Conservation (phyloP, 305 asterid species). For the Withania somnifera region DNA sequence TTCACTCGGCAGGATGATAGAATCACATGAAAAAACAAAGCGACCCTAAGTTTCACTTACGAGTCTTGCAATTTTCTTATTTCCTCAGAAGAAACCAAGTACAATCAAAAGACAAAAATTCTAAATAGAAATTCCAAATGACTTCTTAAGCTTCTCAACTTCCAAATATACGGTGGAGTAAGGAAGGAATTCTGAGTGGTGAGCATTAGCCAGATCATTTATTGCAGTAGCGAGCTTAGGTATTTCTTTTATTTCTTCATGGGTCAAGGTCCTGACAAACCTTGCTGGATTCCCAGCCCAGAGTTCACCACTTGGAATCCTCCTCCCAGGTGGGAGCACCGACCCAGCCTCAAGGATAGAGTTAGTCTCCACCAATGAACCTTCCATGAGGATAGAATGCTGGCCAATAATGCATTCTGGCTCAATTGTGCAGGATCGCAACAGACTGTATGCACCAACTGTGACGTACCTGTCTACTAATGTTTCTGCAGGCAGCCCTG, state of each 20-base stretch:
- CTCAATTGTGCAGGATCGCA: conserved; percentile 85
- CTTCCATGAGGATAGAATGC: conserved; percentile 90
- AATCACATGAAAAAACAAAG: not conserved
- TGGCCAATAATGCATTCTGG: conserved; percentile 97
- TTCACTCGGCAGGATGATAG: not conserved
- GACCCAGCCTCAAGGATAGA: conserved; percentile 96
- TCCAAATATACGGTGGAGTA: conserved; percentile 88
- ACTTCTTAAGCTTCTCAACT: conserved; percentile 84
- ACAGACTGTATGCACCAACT: conserved; percentile 70
- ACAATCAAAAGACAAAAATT: not conserved
- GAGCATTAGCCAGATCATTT: conserved; percentile 62
- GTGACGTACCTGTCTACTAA: conserved; percentile 76
- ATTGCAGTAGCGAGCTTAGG: conserved; percentile 85
- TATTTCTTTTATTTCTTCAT: conserved; percentile 81
- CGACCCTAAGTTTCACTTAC: not conserved
- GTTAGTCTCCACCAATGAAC: conserved; percentile 86
- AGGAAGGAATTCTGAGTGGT: conserved; percentile 75
- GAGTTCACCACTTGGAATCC: conserved; percentile 74
- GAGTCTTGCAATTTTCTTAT: conserved; percentile 29
- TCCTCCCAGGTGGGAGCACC: conserved; percentile 85
- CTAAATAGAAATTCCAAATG: conserved; percentile 70
- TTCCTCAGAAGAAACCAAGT: conserved; percentile 9
- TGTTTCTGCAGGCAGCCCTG: conserved; percentile 92
- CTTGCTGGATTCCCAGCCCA: conserved; percentile 95
- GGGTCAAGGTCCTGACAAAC: conserved; percentile 70